These are phyloP conservation scores for Skeletonema costatum DNA, from an alignment of 108 stramenopile genomes.

Conservation along the genomic window DNA sequence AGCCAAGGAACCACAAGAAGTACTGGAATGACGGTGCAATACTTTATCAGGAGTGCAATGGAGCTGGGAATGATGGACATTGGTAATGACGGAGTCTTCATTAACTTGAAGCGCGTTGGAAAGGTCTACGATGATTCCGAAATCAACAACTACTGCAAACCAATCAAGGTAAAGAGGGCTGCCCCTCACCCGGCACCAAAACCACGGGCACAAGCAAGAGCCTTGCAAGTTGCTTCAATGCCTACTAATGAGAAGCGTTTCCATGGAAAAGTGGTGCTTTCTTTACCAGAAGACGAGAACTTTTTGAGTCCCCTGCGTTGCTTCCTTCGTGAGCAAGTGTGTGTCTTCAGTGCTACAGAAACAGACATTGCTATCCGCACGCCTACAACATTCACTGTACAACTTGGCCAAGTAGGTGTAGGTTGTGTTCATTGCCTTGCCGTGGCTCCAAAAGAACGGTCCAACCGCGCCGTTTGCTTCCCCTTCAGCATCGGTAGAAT, in stretches of 20 bases:
- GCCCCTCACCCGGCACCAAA: not conserved
- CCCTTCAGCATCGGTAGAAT: constrained; percentile 87
- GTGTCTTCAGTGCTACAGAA: constrained; percentile 82
- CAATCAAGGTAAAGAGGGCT: not conserved
- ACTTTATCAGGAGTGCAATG: constrained; percentile 81
- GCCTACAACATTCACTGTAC: constrained; percentile 81
- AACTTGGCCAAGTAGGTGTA: constrained; percentile 51
- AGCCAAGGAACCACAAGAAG: constrained; percentile 77
- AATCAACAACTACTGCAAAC: not conserved
- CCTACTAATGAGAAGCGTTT: constrained; percentile 34
- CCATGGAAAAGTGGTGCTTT: constrained; percentile 61
- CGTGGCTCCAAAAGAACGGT: constrained; percentile 71
- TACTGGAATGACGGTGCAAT: constrained; percentile 91
- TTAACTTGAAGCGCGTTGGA: constrained; percentile 41
- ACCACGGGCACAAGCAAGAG: not conserved
- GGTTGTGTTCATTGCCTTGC: constrained; percentile 69
- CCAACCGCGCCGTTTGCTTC: constrained; percentile 89
- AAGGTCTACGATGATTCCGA: not conserved
- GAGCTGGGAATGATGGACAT: constrained; percentile 83
- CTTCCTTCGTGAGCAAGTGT: constrained; percentile 86
- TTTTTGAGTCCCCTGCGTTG: constrained; percentile 84
- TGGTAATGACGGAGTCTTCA: constrained; percentile 61
- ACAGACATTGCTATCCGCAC: constrained; percentile 88
- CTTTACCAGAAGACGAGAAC: constrained; percentile 69
- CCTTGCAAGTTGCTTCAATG: not conserved